Evolutionary conservation across 352 stramenopile genomes (phyloP).

Genomic region (Elongisporangium undulatum): DNA sequence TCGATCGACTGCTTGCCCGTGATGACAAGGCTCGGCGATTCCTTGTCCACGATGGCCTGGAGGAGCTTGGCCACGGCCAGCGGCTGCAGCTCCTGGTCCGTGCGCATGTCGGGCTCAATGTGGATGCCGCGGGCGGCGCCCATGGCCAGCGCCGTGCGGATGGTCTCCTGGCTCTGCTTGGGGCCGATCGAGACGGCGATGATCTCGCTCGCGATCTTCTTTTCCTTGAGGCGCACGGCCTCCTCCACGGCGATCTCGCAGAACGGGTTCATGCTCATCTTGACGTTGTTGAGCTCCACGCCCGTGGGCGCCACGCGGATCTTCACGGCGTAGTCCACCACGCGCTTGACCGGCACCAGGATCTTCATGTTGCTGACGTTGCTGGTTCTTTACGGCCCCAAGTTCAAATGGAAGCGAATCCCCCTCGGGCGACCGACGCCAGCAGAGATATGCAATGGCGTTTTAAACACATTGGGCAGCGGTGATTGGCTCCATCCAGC

Average conservation of each 20-base stretch:
- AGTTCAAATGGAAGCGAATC: background rate
- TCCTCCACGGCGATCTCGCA: conserved; percentile 99
- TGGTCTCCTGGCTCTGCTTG: conserved; percentile 96
- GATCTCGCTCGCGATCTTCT: conserved; percentile 93
- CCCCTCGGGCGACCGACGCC: no score
- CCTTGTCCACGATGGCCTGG: conserved; percentile 92
- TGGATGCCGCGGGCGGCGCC: conserved; percentile 96
- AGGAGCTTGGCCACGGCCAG: conserved; percentile 97
- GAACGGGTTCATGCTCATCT: conserved; percentile 99
- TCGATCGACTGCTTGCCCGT: conserved; percentile 97
- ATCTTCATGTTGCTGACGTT: conserved; percentile 73
- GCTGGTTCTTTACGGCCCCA: background rate
- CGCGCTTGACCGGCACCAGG: conserved; percentile 97
- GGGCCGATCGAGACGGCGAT: conserved; percentile 97
- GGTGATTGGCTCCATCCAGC: background rate
- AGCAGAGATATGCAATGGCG: background rate
- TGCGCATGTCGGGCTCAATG: conserved; percentile 94
- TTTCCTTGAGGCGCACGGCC: conserved; percentile 98
- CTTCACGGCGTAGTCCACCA: conserved; percentile 98
- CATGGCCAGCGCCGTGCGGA: conserved; percentile 94
- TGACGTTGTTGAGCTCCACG: conserved; percentile 98
- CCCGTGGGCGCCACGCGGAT: conserved; percentile 93
- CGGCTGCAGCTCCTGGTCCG: conserved; percentile 97
- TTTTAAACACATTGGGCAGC: conserved; percentile 3
- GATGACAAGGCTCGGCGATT: conserved; percentile 93